phyloP scores from a whole-genome alignment of 2,329 filamentous ascomycete genomes.

The Dactylellina cionopaga region DNA sequence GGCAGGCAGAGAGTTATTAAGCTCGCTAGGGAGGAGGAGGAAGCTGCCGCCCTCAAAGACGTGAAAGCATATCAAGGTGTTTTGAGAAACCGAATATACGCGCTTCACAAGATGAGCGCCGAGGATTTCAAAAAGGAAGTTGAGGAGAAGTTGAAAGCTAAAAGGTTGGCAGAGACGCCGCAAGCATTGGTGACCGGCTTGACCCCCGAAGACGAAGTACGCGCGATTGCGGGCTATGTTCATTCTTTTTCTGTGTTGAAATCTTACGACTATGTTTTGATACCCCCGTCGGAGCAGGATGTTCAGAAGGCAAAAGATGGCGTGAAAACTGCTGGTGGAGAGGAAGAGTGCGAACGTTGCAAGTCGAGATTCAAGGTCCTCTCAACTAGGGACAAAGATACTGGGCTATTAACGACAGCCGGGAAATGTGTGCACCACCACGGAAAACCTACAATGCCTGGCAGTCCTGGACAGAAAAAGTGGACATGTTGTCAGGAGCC shows the following conservation, averaged over 20 bases:
- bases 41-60: conserved; percentile 75
- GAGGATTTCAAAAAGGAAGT: conserved; percentile 76
- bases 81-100: conserved; percentile 81
- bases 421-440: conserved; percentile 85
- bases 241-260: conserved; percentile 73
- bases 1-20: conserved; percentile 72
- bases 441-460: conserved; percentile 69
- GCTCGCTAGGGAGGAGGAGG: conserved; percentile 79
- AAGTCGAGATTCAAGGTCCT: conserved; percentile 87
- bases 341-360: conserved; percentile 90
- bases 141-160: conserved; percentile 60
- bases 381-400: conserved; percentile 77
- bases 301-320: conserved; percentile 74
- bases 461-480: conserved; percentile 68
- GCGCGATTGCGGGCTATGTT: conserved; percentile 71
- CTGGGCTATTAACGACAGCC: conserved; percentile 78
- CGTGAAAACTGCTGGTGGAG: conserved; percentile 74
- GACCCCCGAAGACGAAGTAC: conserved; percentile 72
- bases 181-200: conserved; percentile 74
- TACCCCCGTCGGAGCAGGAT: conserved; percentile 72
- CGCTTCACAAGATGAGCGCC: conserved; percentile 77
- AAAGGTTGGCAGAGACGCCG: conserved; percentile 56
- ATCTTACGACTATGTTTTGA: conserved; percentile 78
- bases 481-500: conserved; percentile 83
- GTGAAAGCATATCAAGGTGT: conserved; percentile 80